Evolutionary conservation across 495 filamentous ascomycete genomes (phyloP), one percentile per base, ranked within the genome.

Genomic region (Hypoxylon lienhwacheense): DNA sequence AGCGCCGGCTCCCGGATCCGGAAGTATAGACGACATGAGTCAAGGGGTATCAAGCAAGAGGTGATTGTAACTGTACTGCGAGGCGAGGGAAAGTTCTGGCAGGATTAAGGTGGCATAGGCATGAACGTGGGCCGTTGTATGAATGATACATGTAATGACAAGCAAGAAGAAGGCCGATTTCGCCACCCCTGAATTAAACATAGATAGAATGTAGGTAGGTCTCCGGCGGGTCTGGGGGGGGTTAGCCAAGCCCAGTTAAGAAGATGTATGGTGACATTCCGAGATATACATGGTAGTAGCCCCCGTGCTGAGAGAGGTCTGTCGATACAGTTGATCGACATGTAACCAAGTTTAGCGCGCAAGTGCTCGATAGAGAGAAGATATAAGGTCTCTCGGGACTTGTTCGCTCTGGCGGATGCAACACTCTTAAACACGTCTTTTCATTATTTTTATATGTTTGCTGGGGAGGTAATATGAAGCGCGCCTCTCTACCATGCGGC

Each of bases 361-460:
- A 19, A 48, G 22, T 50, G 31, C 6, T 50, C 16, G 40, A 46
- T 19, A 25, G 32, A 37, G 42, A 57, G 36, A 48, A 31, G 35
- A 62, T n/a, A 53, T 58, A 53, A 53, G 24, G 32, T 46, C 37
- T 15, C 24, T 26, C 42, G 47, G 47, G 36, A 53, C 53, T 53
- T 39, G 56, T 41, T 66, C 60, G 60, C 60, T 64, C 64, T 64
- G 56, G 60, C 55, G 60, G 64, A 66, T 64, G 64, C 47, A 64
- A 66, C 60, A 32, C 20, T 34, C 19, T 36, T 53, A n/a, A n/a
- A n/a, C n/a, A n/a, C n/a, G n/a, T n/a, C n/a, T n/a, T n/a, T n/a
- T n/a, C n/a, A n/a, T n/a, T n/a, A n/a, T n/a, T n/a, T n/a, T n/a
- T n/a, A n/a, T n/a, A n/a, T n/a, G 12, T 42, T 57, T 24, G 20